Percentiles rank a stretch among this genome's conserved stretches.
phyloP scores from a whole-genome alignment of 208 protist species.

The Leishmania tropica region DNA sequence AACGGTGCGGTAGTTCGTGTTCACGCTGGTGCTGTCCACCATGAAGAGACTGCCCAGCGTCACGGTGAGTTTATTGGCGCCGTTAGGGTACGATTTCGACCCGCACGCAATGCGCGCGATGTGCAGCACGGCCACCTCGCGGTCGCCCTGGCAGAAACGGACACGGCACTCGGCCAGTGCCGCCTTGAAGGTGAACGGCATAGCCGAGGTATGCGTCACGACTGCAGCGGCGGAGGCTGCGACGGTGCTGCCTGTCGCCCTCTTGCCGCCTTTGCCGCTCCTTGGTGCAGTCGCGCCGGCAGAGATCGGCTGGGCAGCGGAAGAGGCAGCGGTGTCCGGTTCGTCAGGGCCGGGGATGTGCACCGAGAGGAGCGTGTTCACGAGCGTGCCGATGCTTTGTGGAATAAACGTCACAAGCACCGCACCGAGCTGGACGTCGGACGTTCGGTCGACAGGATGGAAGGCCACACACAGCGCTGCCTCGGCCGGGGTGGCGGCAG shows the following conservation, averaged over 20 bases:
- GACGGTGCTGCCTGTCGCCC: not conserved
- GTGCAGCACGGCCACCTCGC: constrained; percentile 47
- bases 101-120: constrained; percentile 31
- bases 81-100: constrained; percentile 40
- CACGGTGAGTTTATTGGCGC: constrained; percentile 35
- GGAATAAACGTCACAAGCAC: constrained; percentile 66
- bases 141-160: constrained; percentile 45
- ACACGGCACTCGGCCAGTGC: constrained; percentile 34
- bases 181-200: constrained; percentile 19
- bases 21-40: constrained; percentile 37
- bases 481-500: not conserved
- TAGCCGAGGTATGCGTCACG: not conserved
- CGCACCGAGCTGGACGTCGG: constrained; percentile 35
- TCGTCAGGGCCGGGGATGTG: constrained; percentile 35
- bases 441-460: constrained; percentile 36
- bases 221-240: not conserved
- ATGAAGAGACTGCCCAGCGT: constrained; percentile 59
- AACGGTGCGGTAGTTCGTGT: constrained; percentile 53
- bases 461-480: constrained; percentile 32
- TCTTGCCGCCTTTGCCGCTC: not conserved
- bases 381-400: constrained; percentile 60
- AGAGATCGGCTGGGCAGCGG: not conserved
- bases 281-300: not conserved
- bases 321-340: not conserved
- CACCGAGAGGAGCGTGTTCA: constrained; percentile 78